Conservation (phyloP, 352 stramenopile genomes). For the Globisporangium cylindrosporum region DNA sequence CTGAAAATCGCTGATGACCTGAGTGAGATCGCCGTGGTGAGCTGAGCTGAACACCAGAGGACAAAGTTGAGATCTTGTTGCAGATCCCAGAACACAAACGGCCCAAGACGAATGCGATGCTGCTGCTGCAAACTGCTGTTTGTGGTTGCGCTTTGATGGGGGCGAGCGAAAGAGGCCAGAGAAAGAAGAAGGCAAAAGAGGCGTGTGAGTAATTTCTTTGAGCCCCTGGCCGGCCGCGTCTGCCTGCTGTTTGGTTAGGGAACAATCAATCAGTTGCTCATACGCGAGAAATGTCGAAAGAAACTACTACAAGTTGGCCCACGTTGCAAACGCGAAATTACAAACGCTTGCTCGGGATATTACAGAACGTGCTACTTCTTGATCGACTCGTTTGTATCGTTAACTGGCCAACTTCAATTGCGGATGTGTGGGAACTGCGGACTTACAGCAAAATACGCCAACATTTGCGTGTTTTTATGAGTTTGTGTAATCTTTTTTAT, state of each 20-base stretch:
- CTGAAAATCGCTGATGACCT: neutral
- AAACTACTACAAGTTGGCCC: neutral
- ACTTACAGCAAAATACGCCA: neutral
- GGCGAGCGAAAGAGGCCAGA: too few relatives aligned
- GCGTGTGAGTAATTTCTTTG: neutral
- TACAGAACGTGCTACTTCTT: neutral
- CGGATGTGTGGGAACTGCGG: neutral
- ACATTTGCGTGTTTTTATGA: neutral
- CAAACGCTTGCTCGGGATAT: neutral
- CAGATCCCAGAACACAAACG: too few relatives aligned
- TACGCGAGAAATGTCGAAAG: neutral
- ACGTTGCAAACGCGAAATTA: constrained; percentile 1
- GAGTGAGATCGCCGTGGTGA: too few relatives aligned
- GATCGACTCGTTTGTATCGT: neutral
- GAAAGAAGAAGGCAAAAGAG: neutral
- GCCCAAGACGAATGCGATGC: too few relatives aligned
- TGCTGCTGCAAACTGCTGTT: too few relatives aligned
- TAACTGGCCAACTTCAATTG: neutral
- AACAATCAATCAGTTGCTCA: neutral
- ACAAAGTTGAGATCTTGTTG: too few relatives aligned
- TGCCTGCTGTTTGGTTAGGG: neutral
- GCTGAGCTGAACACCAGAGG: too few relatives aligned
- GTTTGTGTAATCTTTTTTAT: neutral
- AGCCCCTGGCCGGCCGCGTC: neutral
- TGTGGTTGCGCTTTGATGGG: too few relatives aligned